phyloP scores from a whole-genome alignment of 768 basidiomycete species.

The Ephemerocybe angulata region DNA sequence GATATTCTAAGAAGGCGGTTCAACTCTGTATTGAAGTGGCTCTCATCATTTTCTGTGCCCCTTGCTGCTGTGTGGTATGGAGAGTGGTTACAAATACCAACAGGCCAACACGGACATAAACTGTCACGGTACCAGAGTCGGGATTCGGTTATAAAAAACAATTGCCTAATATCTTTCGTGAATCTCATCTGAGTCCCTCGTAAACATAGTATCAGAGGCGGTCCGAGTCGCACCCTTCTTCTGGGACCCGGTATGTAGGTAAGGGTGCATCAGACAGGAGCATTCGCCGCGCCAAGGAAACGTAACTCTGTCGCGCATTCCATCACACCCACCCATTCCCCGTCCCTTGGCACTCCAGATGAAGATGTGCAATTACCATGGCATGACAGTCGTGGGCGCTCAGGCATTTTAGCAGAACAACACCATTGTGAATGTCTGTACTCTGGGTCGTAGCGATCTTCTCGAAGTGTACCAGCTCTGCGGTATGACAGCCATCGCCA shows the following conservation, averaged over 20 bases:
- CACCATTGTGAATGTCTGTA: background rate
- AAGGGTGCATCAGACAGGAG: background rate
- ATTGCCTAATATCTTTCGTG: conserved; percentile 40
- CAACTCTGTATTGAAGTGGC: no score
- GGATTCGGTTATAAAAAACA: no score
- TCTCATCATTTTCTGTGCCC: no score
- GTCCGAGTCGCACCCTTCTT: background rate
- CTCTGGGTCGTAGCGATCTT: background rate
- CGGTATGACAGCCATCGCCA: background rate
- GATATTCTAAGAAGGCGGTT: background rate
- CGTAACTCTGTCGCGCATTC: background rate
- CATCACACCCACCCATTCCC: background rate
- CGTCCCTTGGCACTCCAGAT: background rate
- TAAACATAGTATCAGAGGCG: conserved; percentile 28
- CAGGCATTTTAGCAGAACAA: background rate
- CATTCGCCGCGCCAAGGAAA: background rate
- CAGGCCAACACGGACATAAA: no score
- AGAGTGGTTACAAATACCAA: no score
- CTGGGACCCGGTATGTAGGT: background rate
- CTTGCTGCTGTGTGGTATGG: no score
- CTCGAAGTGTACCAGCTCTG: background rate
- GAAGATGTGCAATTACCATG: background rate
- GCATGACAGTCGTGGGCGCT: background rate
- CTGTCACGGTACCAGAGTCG: no score
- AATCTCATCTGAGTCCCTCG: conserved; percentile 39